phyloP scores from a whole-genome alignment of 768 basidiomycete species.

The Mycena leptocephala region DNA sequence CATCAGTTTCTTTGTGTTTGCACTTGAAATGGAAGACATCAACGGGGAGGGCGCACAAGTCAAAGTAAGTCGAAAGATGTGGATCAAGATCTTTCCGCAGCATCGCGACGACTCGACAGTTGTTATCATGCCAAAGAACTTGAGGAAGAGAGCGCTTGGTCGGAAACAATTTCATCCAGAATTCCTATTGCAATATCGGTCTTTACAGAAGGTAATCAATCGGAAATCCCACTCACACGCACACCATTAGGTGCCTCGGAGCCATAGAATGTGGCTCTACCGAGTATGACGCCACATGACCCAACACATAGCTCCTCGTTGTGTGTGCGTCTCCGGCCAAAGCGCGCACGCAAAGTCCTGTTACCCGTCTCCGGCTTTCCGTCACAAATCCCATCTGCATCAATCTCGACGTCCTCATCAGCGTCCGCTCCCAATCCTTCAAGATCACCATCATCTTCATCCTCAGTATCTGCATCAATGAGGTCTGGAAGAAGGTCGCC shows the following conservation, averaged over 20 bases:
- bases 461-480: too few species aligned
- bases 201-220: too few species aligned
- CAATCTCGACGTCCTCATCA: too few species aligned
- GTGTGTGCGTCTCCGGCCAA: conserved; percentile 49
- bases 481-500: background rate
- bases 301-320: conserved; percentile 52
- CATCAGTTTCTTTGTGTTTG: conserved; percentile 49
- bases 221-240: conserved; percentile 33
- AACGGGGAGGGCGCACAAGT: conserved; percentile 44
- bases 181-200: conserved; percentile 35
- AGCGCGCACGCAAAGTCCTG: conserved; percentile 41
- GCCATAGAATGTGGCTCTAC: conserved; percentile 49
- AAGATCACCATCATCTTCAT: too few species aligned
- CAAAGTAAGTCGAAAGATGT: conserved; percentile 35
- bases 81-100: conserved; percentile 37
- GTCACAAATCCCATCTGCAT: too few species aligned
- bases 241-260: conserved; percentile 49
- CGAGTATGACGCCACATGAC: conserved; percentile 52
- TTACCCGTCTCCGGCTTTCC: conserved; percentile 45
- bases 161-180: conserved; percentile 42
- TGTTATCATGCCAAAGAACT: conserved; percentile 50
- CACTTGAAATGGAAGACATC: conserved; percentile 56
- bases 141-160: conserved; percentile 41
- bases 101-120: conserved; percentile 39
- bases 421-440: too few species aligned